These are phyloP conservation scores for Haberlea rhodopensis DNA, from an alignment of 257 asterid genomes.

Conservation along the genomic window DNA sequence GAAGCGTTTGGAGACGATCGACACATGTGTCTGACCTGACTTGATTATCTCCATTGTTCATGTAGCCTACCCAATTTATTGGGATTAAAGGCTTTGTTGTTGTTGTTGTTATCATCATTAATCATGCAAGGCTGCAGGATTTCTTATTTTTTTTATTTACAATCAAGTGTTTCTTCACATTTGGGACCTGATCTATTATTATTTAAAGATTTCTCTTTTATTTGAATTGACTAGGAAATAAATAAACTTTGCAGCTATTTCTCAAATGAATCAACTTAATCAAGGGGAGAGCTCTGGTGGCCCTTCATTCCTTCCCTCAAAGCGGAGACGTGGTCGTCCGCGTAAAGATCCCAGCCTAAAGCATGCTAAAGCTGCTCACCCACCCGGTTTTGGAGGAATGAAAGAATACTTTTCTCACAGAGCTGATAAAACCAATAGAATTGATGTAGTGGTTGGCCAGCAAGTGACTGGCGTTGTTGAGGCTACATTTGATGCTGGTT, in stretches of 20 bases:
- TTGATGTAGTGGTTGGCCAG: conserved; percentile 59
- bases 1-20: too few relatives aligned
- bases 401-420: conserved; percentile 35
- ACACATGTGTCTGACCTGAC: too few relatives aligned
- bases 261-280: neutral
- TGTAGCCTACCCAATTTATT: too few relatives aligned
- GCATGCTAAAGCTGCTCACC: neutral
- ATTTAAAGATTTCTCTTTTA: neutral
- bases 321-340: neutral
- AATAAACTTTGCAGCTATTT: neutral
- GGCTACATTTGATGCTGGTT: conserved; percentile 87
- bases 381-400: conserved; percentile 44
- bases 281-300: neutral
- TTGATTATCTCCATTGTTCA: too few relatives aligned
- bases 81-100: too few relatives aligned
- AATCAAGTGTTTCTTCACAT: neutral
- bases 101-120: neutral
- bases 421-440: conserved; percentile 24
- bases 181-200: neutral
- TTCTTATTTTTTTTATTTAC: neutral
- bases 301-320: neutral
- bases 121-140: neutral
- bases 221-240: neutral
- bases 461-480: conserved; percentile 82
- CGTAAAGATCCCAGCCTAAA: neutral